Base-by-base conservation (phyloP, 768 basidiomycete species). In the Royoungia palumana region DNA sequence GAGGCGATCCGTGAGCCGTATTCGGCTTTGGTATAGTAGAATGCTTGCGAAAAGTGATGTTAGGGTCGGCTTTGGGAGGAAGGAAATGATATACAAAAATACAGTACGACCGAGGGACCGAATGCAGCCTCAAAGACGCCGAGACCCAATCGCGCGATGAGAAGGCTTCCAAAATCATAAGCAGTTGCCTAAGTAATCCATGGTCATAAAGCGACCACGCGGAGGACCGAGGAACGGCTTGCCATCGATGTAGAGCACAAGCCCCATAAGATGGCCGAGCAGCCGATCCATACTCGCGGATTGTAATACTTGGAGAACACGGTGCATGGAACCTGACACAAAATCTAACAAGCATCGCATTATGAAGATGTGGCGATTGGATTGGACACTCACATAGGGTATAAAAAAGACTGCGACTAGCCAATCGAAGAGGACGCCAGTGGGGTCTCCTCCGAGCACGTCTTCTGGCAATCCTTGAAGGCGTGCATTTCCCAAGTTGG, bases 401-500 rank as follows among this genome's bases (percentile, higher is more conserved):
- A 90, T 81, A 68, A 84, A 90, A 69, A 90, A 91, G 8, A 76
- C 74, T 1, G 87, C 83, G 49, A 83, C 85, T 37, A 87, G 67
- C 87, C 86, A 89, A 61, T 87, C 87, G 59, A 87, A 89, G n/a
- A 81, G 70, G 20, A 73, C 53, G 1, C 88, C 87, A 0, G 80
- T 82, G 9, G 77, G 76, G 57, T 89, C 88, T 7, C 87, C 86
- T 12, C 75, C 75, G 12, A 90, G 78, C 12, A 72, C 68, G 51
- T 89, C 85, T 34, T 78, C 62, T 4, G 83, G 77, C 12, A 91
- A 67, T 11, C 85, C 83, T 67, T 85, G 85, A 34, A 89, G 70
- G 43, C 87, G 77, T 40, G 89, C 89, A 61, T 91, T 90, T 14
- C 88, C 89, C 35, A 89, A 61, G 61, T 89, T 89, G 0, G 84